Conservation (phyloP, 129 eudicot genomes). For the Pulicaria dysenterica region DNA sequence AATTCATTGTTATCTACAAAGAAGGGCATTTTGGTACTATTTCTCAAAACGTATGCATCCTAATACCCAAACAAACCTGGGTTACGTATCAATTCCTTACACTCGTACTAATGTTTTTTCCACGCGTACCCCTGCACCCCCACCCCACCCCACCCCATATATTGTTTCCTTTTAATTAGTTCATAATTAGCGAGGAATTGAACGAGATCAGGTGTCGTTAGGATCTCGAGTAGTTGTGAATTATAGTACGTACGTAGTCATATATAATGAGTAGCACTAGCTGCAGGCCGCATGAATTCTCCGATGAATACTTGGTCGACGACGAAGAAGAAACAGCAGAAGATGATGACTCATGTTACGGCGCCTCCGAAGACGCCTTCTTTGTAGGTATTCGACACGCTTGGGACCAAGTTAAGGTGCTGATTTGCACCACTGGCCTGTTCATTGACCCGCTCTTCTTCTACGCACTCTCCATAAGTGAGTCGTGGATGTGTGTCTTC, state of each 20-base stretch:
- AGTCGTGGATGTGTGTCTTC: conserved; percentile 69
- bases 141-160: not conserved
- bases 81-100: conserved; percentile 28
- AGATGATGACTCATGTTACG: not conserved
- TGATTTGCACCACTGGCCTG: conserved; percentile 68
- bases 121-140: conserved; percentile 28
- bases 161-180: not conserved
- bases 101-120: conserved; percentile 18
- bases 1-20: too few relatives aligned
- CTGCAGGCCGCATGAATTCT: too few relatives aligned
- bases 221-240: too few relatives aligned
- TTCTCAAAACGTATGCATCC: not conserved
- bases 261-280: too few relatives aligned
- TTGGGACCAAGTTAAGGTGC: conserved; percentile 79
- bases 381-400: conserved; percentile 36
- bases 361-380: not conserved
- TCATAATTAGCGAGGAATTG: not conserved
- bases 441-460: conserved; percentile 92
- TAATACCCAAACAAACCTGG: not conserved
- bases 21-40: conserved; percentile 9
- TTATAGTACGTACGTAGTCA: too few relatives aligned
- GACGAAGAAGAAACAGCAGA: conserved; percentile 10
- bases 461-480: conserved; percentile 73
- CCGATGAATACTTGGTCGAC: too few relatives aligned
- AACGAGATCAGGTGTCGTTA: not conserved